These are phyloP conservation scores for Astraeus odoratus DNA, from an alignment of 768 basidiomycete species.

Conservation along the genomic window DNA sequence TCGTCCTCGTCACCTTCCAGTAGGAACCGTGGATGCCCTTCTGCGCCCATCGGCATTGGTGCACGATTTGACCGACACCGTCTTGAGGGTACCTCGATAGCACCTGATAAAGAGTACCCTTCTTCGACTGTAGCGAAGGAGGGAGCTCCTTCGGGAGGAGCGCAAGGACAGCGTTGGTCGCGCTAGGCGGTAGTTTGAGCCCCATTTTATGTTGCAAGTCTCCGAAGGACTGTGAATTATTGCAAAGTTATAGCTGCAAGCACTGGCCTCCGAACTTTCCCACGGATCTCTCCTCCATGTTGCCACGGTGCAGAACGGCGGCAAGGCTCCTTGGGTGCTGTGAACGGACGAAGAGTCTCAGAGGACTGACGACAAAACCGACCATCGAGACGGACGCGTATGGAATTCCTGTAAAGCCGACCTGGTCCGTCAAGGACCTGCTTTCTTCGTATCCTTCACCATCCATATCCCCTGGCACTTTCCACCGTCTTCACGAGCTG, in stretches of 20 bases:
- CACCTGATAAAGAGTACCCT: conserved; percentile 66
- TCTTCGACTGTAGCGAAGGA: conserved; percentile 47
- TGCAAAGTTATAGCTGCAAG: no score
- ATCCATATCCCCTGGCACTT: conserved; percentile 45
- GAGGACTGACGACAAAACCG: conserved; percentile 4
- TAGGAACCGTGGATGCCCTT: conserved; percentile 64
- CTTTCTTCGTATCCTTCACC: conserved; percentile 74
- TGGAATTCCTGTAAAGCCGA: conserved; percentile 59
- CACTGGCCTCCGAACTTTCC: no score
- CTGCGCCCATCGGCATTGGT: conserved; percentile 66
- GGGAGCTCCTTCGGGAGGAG: conserved; percentile 55
- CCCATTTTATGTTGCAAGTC: background rate
- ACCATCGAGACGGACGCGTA: conserved; percentile 41
- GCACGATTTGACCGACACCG: conserved; percentile 59
- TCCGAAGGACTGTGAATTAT: background rate
- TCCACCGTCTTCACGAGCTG: conserved; percentile 61
- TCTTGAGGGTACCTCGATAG: conserved; percentile 62
- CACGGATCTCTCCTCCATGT: conserved; percentile 5
- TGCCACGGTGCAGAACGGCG: conserved; percentile 1
- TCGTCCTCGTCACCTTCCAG: conserved; percentile 69
- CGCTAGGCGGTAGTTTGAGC: background rate
- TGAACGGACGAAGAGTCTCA: background rate
- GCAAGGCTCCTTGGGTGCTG: background rate
- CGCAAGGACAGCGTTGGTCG: conserved; percentile 37
- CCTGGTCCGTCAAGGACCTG: conserved; percentile 76